These are phyloP conservation scores for Friedmanniomyces simplex DNA, from an alignment of 495 filamentous ascomycete species.

Conservation along the genomic window DNA sequence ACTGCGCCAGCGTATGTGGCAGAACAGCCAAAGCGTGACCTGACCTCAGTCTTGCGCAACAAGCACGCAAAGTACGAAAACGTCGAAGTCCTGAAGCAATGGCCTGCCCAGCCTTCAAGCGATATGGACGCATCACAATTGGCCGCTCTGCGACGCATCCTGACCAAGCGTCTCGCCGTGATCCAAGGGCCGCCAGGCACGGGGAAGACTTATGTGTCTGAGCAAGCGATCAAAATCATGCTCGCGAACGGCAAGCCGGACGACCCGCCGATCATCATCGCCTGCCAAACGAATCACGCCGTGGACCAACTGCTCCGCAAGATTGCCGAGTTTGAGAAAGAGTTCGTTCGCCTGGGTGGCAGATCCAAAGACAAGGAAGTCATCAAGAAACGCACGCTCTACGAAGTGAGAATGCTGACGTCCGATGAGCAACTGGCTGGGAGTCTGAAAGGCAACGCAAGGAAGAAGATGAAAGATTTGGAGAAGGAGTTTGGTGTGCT, in stretches of 20 bases:
- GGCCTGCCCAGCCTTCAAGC: conserved; percentile 40
- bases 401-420: conserved; percentile 39
- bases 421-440: conserved; percentile 24
- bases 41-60: conserved; percentile 32
- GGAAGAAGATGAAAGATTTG: conserved; percentile 36
- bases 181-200: conserved; percentile 89
- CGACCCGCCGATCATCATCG: conserved; percentile 64
- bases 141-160: conserved; percentile 53
- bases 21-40: conserved; percentile 37
- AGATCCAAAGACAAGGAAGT: conserved; percentile 55
- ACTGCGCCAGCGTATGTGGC: conserved; percentile 41
- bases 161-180: conserved; percentile 65
- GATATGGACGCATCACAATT: conserved; percentile 61
- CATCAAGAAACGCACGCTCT: conserved; percentile 57
- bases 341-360: conserved; percentile 70
- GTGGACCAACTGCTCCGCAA: conserved; percentile 72
- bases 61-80: conserved; percentile 25
- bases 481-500: conserved; percentile 38
- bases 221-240: conserved; percentile 58
- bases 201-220: conserved; percentile 73
- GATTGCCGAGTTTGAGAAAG: conserved; percentile 51
- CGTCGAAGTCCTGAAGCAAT: conserved; percentile 40
- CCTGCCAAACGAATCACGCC: conserved; percentile 89
- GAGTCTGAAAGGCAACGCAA: conserved; percentile 27
- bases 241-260: conserved; percentile 48